Evolutionary conservation across 108 stramenopile species (phyloP), one percentile per base, ranked within the genome.

Genomic region (Nitzschia sp.): DNA sequence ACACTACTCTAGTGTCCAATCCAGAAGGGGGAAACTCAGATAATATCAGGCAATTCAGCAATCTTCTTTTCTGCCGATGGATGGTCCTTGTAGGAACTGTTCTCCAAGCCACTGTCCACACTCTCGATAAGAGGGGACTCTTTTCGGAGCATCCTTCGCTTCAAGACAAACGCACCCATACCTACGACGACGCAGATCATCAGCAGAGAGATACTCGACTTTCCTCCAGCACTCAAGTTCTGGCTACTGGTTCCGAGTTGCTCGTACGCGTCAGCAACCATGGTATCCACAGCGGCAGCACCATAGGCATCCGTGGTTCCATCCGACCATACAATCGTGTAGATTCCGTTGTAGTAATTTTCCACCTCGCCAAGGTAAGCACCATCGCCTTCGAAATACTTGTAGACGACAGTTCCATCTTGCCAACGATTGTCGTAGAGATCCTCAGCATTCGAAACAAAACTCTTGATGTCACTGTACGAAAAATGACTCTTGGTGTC

Each of bases 261-360:
- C 9, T 44, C 21, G 22, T 62, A 62, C 1, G 61, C 61, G 19
- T 37, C 61, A 20, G 14, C 19, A 9, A 62, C 61, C 61, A 62
- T 62, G 43, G 11, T 12, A 6, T 62, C 61, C 8, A 39, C 40
- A 41, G 42, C 43, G 17, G 15, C 61, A 5, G 22, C 22, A 8
- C 42, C 22, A 22, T 44, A 62, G 43, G 15, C 14, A n/a, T 43
- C 41, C 37, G 24, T 46, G 41, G 10, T 46, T 12, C 37, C 22
- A 44, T 62, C 61, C 14, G 61, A 62, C 61, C 61, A 62, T 21
- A 21, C 21, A 22, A 62, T 46, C 0, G 41, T 62, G 61, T 62
- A 62, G 10, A 43, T 10, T 44, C 61, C 61, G 44, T 46, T 38
- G 41, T 21, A 9, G 8, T 62, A 62, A 42, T n/a, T 19, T 43